Base-by-base conservation (phyloP, 208 protist species). In the Acanthamoeba culbertsoni region DNA sequence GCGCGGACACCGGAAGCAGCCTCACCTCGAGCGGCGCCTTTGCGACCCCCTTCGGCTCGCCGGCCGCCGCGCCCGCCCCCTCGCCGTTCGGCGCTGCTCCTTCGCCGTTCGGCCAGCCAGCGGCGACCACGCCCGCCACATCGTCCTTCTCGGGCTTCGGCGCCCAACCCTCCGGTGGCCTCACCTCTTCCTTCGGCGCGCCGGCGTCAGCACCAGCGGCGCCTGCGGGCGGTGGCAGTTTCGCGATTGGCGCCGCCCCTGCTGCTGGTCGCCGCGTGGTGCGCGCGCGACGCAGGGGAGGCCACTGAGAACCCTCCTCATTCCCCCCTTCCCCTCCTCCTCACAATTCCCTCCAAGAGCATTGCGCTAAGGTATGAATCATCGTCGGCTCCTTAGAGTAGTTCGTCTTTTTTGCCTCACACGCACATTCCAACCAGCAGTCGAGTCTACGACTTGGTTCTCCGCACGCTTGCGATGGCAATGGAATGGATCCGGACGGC, bases 401-500 rank as follows among this genome's bases (percentile, higher is more conserved):
- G 6, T 26, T 26, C 14, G 20, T 62, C 2, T 26, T 6, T 65
- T 35, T 35, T 65, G 28, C 37, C n/a, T 37, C n/a, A 65, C 18
- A 33, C n/a, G 59, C 59, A 2, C 28, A 33, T 31, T 62, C 12
- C 55, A n/a, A 7, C 55, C n/a, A n/a, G n/a, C n/a, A n/a, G n/a
- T 59, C 14, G 51, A 59, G 10, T 75, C 31, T 23, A 45, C 63
- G 63, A 2, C 10, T 43, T 6, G 28, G 16, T 23, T 42, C 63
- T 5, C 33, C 4, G 31, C 63, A 23, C 14, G 5, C 43, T n/a
- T 40, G 23, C 71, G 40, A 8, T n/a, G 8, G 31, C 71, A 82
- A 82, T 82, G 71, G 71, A 82, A 82, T 55, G 71, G 71, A 40
- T 48, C 71, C 71, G 71, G 40, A 33, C 28, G 71, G 68, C 28